These are phyloP conservation scores for Ambrosia trifida DNA, from an alignment of 129 eudicot species.

Conservation along the genomic window DNA sequence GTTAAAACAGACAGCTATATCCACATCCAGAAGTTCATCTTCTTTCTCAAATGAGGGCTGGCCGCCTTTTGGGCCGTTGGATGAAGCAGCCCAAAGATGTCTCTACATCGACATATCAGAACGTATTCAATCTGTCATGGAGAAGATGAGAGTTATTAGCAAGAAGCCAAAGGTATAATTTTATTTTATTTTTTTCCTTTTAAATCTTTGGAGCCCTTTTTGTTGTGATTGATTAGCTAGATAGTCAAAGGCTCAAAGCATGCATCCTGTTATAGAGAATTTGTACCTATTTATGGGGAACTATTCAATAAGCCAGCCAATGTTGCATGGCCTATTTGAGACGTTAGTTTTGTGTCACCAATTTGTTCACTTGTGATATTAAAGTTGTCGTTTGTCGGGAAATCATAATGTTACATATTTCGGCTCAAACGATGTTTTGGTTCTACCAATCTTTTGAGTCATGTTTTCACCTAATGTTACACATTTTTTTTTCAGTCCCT, in stretches of 20 bases:
- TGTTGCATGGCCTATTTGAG: slow-evolving; percentile 6
- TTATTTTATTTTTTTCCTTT: not conserved
- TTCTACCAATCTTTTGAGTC: no score
- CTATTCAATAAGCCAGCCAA: slow-evolving; percentile 8
- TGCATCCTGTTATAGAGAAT: slow-evolving; percentile 7
- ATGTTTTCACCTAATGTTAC: no score
- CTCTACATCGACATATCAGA: slow-evolving; percentile 70
- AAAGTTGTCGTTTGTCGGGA: no score
- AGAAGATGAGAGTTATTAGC: slow-evolving; percentile 52
- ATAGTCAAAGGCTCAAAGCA: not conserved
- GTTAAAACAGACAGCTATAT: slow-evolving; percentile 57
- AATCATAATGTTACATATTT: no score
- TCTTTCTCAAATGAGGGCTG: slow-evolving; percentile 45
- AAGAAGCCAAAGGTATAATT: slow-evolving; percentile 31
- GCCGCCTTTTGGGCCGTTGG: slow-evolving; percentile 65
- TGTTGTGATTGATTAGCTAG: slow-evolving; percentile 5
- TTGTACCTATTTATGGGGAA: not conserved
- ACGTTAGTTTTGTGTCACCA: not conserved
- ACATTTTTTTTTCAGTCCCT: no score
- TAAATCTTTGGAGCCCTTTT: slow-evolving; percentile 26
- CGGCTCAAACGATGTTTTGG: not conserved
- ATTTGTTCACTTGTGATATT: not conserved
- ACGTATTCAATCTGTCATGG: slow-evolving; percentile 65
- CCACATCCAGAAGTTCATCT: slow-evolving; percentile 48
- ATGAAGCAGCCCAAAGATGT: slow-evolving; percentile 72